phyloP scores from a whole-genome alignment of 2,329 filamentous ascomycete species.

The Leptoxyphium fumago region DNA sequence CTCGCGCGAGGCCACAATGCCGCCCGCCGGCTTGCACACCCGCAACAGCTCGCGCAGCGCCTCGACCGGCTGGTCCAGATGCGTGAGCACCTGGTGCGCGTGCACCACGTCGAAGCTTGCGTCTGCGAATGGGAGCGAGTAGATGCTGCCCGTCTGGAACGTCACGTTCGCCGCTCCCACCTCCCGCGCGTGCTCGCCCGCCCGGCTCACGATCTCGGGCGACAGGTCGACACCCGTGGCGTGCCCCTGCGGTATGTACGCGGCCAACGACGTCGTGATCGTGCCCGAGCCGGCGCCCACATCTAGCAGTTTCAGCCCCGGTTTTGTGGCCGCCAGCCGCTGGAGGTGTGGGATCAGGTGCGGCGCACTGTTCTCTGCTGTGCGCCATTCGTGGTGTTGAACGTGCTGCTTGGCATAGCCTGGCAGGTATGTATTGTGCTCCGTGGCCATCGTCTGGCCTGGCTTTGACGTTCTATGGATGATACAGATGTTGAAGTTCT shows the following conservation, averaged over 20 bases:
- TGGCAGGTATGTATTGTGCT: slow-evolving; percentile 21
- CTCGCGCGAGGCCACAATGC: slow-evolving; percentile 37
- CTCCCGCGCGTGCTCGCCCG: slow-evolving; percentile 21
- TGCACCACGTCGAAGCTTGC: slow-evolving; percentile 44
- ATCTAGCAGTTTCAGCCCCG: slow-evolving; percentile 27
- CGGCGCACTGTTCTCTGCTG: slow-evolving; percentile 27
- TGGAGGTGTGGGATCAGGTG: slow-evolving; percentile 20
- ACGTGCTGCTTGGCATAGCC: slow-evolving; percentile 28
- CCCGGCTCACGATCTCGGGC: slow-evolving; percentile 27
- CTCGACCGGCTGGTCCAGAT: slow-evolving; percentile 36
- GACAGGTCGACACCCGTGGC: slow-evolving; percentile 33
- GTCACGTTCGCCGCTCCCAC: slow-evolving; percentile 25
- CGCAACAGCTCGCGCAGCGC: slow-evolving; percentile 40
- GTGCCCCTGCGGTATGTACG: slow-evolving; percentile 28
- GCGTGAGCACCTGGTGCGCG: slow-evolving; percentile 43
- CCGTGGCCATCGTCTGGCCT: too few species aligned
- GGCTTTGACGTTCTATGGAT: too few species aligned
- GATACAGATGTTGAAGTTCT: too few species aligned
- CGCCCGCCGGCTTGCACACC: slow-evolving; percentile 35
- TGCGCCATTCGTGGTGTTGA: slow-evolving; percentile 30
- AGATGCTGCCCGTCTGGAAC: slow-evolving; percentile 22
- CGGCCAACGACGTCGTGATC: slow-evolving; percentile 30
- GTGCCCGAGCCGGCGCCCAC: slow-evolving; percentile 36
- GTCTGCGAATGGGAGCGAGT: slow-evolving; percentile 27
- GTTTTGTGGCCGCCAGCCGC: slow-evolving; percentile 9